These are phyloP conservation scores for Globisporangium parvum DNA, from an alignment of 352 stramenopile genomes.

Conservation along the genomic window DNA sequence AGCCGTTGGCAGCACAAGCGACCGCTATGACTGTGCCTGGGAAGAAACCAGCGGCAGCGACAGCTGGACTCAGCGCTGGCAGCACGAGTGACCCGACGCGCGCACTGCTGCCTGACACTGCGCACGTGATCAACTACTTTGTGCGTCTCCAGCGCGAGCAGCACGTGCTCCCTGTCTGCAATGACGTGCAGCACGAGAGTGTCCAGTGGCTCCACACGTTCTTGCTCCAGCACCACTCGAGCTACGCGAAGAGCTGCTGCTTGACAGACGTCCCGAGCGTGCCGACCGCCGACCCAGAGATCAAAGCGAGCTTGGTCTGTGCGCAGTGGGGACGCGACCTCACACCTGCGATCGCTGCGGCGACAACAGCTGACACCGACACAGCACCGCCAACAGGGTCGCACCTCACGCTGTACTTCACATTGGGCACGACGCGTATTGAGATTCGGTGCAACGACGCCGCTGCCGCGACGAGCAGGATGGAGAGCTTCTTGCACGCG, in stretches of 20 bases:
- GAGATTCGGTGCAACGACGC: slow-evolving; percentile 19
- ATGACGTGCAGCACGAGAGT: slow-evolving; percentile 26
- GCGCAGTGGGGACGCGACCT: slow-evolving; percentile 52
- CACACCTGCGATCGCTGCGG: slow-evolving; percentile 31
- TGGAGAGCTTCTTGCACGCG: slow-evolving; percentile 40
- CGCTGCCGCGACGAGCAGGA: slow-evolving; percentile 16
- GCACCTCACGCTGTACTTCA: slow-evolving; percentile 48
- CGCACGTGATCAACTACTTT: slow-evolving; percentile 57
- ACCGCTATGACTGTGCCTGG: neutral
- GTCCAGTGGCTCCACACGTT: slow-evolving; percentile 45
- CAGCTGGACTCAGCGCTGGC: neutral
- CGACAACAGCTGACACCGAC: no score
- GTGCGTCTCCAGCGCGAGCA: slow-evolving; percentile 41
- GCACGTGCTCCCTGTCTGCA: slow-evolving; percentile 30
- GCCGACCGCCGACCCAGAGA: slow-evolving; percentile 44
- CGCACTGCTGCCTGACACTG: slow-evolving; percentile 8
- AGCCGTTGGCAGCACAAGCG: neutral
- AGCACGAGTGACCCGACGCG: neutral
- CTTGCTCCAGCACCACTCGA: slow-evolving; percentile 48
- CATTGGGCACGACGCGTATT: slow-evolving; percentile 41
- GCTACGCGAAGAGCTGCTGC: slow-evolving; percentile 49
- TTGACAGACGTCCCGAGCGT: slow-evolving; percentile 37
- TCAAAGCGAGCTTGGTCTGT: slow-evolving; percentile 50
- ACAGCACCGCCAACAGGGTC: neutral
- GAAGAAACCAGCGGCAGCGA: slow-evolving; percentile 8